phyloP scores from a whole-genome alignment of 2,329 filamentous ascomycete species.

The Colletotrichum eleusines region DNA sequence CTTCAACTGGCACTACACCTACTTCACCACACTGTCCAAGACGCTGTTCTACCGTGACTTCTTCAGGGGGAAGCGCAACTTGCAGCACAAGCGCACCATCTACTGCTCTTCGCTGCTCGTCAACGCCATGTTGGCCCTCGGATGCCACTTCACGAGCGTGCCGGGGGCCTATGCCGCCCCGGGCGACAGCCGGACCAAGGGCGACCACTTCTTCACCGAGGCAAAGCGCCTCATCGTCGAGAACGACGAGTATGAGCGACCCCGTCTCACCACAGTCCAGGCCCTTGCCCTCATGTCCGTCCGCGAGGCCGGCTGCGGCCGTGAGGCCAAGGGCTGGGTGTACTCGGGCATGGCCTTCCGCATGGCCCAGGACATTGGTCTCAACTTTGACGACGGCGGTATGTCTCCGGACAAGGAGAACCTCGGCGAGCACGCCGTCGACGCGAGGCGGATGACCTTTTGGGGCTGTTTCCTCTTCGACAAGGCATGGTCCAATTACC shows the following conservation, averaged over 20 bases:
- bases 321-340: slow-evolving; percentile 97
- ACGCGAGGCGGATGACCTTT: slow-evolving; percentile 91
- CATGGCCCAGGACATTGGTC: slow-evolving; percentile 93
- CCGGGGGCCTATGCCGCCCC: slow-evolving; percentile 77
- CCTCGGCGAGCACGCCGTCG: slow-evolving; percentile 84
- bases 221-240: slow-evolving; percentile 90
- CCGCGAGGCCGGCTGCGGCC: slow-evolving; percentile 91
- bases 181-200: slow-evolving; percentile 85
- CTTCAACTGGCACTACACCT: slow-evolving; percentile 97
- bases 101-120: slow-evolving; percentile 93
- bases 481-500: slow-evolving; percentile 98
- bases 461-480: slow-evolving; percentile 99
- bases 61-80: slow-evolving; percentile 72
- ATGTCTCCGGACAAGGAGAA: slow-evolving; percentile 68
- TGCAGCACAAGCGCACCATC: slow-evolving; percentile 66
- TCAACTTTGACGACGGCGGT: slow-evolving; percentile 84
- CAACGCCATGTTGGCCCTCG: slow-evolving; percentile 92
- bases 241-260: slow-evolving; percentile 92
- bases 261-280: slow-evolving; percentile 89
- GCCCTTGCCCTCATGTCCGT: slow-evolving; percentile 96
- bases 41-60: slow-evolving; percentile 90
- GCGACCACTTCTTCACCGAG: slow-evolving; percentile 96
- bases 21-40: slow-evolving; percentile 92
- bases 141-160: slow-evolving; percentile 90
- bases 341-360: slow-evolving; percentile 99